Base-by-base conservation (phyloP, 2,329 filamentous ascomycete genomes). In the Hypocrella siamensis region DNA sequence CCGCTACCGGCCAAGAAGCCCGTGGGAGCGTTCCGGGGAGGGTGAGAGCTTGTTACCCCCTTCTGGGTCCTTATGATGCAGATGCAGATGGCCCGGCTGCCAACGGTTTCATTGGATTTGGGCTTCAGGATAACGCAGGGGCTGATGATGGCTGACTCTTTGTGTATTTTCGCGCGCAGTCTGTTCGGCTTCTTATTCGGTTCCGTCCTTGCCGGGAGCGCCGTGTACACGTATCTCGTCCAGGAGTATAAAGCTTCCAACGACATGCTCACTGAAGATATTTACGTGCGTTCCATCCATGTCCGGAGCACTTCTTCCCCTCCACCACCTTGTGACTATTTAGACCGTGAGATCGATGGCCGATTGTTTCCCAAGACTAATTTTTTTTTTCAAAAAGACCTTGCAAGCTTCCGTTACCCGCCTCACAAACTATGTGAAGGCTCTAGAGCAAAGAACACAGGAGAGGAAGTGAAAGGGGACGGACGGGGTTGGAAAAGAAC, bases 161-260 rank as follows among this genome's bases (percentile, higher is more conserved):
- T 26, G 27, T 15, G 14, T 28, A 6, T 15, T 18, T 28, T n/a
- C n/a, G n/a, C 27, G 35, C 45, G 6, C 28, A 94, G 88, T 36
- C 62, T 94, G 37, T 84, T 93, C 47, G 88, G 88, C 32, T 96
- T 96, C 65, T 75, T 96, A 31, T 66, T 90, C 40, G 88, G 88
- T 42, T 76, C 80, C 39, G 77, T 80, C 29, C 63, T 84, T 32
- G 77, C 86, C 28, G 85, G 84, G 46, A 71, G 70, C 32, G 78
- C 74, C 36, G 79, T 92, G 46, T 96, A 94, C 63, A 85, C 83
- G 55, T 96, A 96, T 56, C 72, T 93, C 42, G 62, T 96, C 46
- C 75, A 88, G 53, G 86, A 96, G 57, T 96, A 94, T 65, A 84
- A 85, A 61, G 67, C 85, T 27, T 82, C 84, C 44, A 96, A 94